A percentile compares a stretch with the other conserved stretches of the same genome.
These are phyloP conservation scores for Lipomyces anomalus DNA, from an alignment of 805 yeast genomes.

Conservation along the genomic window DNA sequence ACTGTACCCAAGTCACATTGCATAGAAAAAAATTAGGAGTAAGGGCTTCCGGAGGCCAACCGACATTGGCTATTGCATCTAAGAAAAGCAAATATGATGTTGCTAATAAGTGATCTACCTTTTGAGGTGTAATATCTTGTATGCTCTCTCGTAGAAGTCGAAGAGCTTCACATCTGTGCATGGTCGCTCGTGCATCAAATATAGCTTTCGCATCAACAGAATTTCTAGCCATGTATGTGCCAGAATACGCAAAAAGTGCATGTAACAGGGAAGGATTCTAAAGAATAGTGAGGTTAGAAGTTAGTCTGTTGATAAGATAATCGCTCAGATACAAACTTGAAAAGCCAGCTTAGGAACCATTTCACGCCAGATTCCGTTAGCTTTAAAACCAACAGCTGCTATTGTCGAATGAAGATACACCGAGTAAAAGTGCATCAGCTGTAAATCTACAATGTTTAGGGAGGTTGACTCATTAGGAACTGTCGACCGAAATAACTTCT, in stretches of 20 bases:
- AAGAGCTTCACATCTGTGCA: slow-evolving; percentile 80
- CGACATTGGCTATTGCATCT: slow-evolving; percentile 51
- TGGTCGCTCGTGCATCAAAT: slow-evolving; percentile 7
- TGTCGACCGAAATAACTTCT: too few relatives aligned
- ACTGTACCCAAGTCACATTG: slow-evolving; percentile 94
- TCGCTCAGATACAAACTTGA: too few relatives aligned
- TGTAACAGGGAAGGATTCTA: slow-evolving; percentile 90
- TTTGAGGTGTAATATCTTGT: slow-evolving; percentile 70
- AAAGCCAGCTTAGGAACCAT: slow-evolving; percentile 88
- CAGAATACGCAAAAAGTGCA: slow-evolving; percentile 81
- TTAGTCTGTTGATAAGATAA: too few relatives aligned
- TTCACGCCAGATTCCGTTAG: slow-evolving; percentile 75
- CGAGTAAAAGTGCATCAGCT: slow-evolving; percentile 82
- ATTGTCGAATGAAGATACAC: slow-evolving; percentile 80
- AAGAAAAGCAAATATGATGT: slow-evolving; percentile 87
- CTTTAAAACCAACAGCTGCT: slow-evolving; percentile 85
- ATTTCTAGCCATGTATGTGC: slow-evolving; percentile 67
- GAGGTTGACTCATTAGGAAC: slow-evolving; percentile 9
- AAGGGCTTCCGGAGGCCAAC: slow-evolving; percentile 16
- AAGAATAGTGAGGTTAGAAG: too few relatives aligned
- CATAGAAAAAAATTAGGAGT: slow-evolving; percentile 58
- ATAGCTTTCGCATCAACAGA: not conserved
- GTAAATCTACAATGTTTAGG: slow-evolving; percentile 67
- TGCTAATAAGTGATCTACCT: slow-evolving; percentile 76
- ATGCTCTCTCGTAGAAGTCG: slow-evolving; percentile 79